A percentile compares a stretch with the other conserved stretches of the same genome.
phyloP scores from a whole-genome alignment of 768 basidiomycete species.

The Rhodocollybia butyracea region DNA sequence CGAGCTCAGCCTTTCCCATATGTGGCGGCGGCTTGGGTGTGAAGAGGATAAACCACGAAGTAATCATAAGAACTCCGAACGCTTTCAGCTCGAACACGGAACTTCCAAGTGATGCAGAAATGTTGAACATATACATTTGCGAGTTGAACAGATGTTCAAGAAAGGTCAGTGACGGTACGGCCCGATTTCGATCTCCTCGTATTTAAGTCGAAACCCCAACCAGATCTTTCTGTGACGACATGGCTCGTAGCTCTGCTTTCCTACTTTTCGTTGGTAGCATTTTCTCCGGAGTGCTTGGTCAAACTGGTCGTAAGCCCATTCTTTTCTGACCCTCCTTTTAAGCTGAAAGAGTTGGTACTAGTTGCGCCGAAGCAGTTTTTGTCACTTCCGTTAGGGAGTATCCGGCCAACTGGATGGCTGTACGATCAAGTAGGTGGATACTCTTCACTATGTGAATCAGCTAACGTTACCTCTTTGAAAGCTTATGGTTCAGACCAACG shows the following conservation, averaged over 20 bases:
- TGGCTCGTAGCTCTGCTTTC: background rate
- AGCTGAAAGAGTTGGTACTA: slow-evolving; percentile 8
- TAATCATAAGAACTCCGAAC: too few species aligned
- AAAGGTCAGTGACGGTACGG: too few species aligned
- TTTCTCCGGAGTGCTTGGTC: background rate
- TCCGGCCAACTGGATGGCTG: slow-evolving; percentile 40
- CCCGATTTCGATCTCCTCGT: background rate
- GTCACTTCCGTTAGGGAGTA: slow-evolving; percentile 35
- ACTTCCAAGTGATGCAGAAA: too few species aligned
- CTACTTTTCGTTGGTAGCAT: background rate
- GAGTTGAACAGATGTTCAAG: too few species aligned
- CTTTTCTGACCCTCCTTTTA: too few species aligned
- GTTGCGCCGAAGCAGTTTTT: slow-evolving; percentile 43
- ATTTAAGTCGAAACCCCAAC: background rate
- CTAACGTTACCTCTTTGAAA: slow-evolving; percentile 9
- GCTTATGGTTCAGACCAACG: slow-evolving; percentile 41
- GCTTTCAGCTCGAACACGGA: too few species aligned
- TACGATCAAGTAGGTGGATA: slow-evolving; percentile 31
- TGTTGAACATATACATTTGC: too few species aligned
- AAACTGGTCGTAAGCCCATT: slow-evolving; percentile 2
- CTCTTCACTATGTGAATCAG: background rate
- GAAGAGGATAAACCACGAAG: too few species aligned
- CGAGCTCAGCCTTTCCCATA: too few species aligned
- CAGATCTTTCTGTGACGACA: background rate
- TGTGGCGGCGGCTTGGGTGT: too few species aligned